Base-by-base conservation (phyloP, 2,329 filamentous ascomycete species). In the Alternaria sp. region DNA sequence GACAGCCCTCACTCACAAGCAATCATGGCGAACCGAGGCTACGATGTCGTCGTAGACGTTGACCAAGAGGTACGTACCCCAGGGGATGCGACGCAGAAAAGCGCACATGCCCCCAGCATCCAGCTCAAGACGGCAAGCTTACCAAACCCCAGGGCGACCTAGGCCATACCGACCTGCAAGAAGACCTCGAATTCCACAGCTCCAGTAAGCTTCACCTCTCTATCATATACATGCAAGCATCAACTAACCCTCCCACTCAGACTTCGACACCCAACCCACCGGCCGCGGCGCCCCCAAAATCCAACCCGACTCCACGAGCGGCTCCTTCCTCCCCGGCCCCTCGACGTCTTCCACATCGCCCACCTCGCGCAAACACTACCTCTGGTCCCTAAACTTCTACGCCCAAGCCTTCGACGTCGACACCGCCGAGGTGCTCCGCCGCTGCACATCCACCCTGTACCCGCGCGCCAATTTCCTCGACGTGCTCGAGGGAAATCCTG, bases 341-440 rank as follows among this genome's bases (percentile, higher is more conserved):
- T 69, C 70, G 3, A 66, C 71, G 4, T 49, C 59, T 10, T 21
- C 43, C 55, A 41, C 57, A 71, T 18, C 21, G 23, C 25, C 69
- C 15, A 33, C 61, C 73, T 77, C 44, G 67, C 73, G 75, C 64
- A 98, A 98, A 83, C 92, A 92, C 76, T 94, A 91, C 84, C 91
- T 98, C 68, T 99, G 96, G 96, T 90, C 90, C 49, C 85, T 98
- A 66, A 89, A 89, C 61, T 99, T 97, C 85, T 99, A 99, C 84
- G 89, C 94, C 60, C 96, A 97, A 83, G 98, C 96, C 88, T 99
- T 99, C 83, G 96, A 99, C 78, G 95, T 99, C 68, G 96, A 99
- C 82, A 98, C 96, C 2, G 90, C 88, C 64, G 92, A 96, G 57
- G 94, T 99, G 20, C 84, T 97, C 60, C 87, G 90, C 75, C 92